These are phyloP conservation scores for Ephemerocybe angulata DNA, from an alignment of 768 basidiomycete species.

Conservation along the genomic window DNA sequence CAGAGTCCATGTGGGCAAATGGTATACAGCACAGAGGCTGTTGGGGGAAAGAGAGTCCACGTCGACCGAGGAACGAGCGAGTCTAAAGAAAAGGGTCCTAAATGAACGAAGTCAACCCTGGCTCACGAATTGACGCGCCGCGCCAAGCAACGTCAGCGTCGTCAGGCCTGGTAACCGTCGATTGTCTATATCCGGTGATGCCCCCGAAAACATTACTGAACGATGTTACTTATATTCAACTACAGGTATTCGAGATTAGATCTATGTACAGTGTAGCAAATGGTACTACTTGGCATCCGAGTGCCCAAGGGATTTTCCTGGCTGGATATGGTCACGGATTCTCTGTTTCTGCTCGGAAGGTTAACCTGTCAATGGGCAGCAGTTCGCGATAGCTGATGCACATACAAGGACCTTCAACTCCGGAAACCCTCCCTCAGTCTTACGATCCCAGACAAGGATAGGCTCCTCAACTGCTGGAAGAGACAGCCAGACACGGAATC, in stretches of 20 bases:
- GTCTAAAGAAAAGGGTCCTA: neutral
- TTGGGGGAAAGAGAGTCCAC: neutral
- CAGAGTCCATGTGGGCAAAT: slow-evolving; percentile 43
- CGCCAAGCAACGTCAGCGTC: neutral
- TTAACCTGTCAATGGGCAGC: too few species aligned
- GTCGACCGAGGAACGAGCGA: neutral
- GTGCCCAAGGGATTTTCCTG: slow-evolving; percentile 80
- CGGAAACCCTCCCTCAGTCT: slow-evolving; percentile 87
- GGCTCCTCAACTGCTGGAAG: slow-evolving; percentile 31
- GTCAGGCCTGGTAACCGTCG: neutral
- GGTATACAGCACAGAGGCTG: neutral
- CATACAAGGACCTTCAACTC: slow-evolving; percentile 81
- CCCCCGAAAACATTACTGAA: too few species aligned
- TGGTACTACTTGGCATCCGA: slow-evolving; percentile 62
- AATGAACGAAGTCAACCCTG: neutral
- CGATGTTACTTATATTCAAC: too few species aligned
- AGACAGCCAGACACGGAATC: slow-evolving; percentile 88
- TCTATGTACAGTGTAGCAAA: too few species aligned
- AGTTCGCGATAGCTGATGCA: too few species aligned
- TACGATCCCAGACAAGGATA: slow-evolving; percentile 81
- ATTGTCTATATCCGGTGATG: neutral
- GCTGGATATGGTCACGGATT: slow-evolving; percentile 78
- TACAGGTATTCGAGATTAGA: too few species aligned
- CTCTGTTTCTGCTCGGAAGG: slow-evolving; percentile 69
- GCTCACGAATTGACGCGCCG: neutral